Evolutionary conservation across 179 eudicot species (phyloP).

Genomic region (Beta corolliflora): DNA sequence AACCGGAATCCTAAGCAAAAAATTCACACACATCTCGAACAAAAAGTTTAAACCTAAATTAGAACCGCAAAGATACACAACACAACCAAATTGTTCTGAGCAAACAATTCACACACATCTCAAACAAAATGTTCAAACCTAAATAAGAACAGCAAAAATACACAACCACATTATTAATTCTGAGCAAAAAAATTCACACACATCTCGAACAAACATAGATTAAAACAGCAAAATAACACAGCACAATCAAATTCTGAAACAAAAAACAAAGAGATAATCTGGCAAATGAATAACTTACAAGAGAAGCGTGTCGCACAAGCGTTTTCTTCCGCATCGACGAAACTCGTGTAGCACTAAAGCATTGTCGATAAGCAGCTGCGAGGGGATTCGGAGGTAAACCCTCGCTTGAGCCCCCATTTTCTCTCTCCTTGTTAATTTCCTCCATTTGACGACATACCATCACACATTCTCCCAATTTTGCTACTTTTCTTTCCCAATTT

Average conservation of each 20-base stretch:
- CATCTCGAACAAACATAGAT: neutral
- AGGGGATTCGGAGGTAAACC: constrained; percentile 64
- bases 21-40: too few species aligned
- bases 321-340: constrained; percentile 40
- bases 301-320: constrained; percentile 65
- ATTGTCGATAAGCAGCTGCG: constrained; percentile 44
- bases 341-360: constrained; percentile 31
- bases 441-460: constrained; percentile 42
- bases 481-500: neutral
- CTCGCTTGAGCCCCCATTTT: constrained; percentile 52
- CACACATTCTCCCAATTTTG: constrained; percentile 32
- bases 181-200: too few species aligned
- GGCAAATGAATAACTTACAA: constrained; percentile 40
- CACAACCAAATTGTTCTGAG: too few species aligned
- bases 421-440: constrained; percentile 44
- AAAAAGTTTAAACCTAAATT: too few species aligned
- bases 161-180: too few species aligned
- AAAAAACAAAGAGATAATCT: too few species aligned
- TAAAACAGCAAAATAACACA: too few species aligned
- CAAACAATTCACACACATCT: too few species aligned
- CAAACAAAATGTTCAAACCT: too few species aligned
- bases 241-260: too few species aligned
- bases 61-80: too few species aligned
- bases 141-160: too few species aligned
- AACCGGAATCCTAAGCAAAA: neutral